These are phyloP conservation scores for Lactifluus volemus DNA, from an alignment of 768 basidiomycete genomes.

Conservation along the genomic window DNA sequence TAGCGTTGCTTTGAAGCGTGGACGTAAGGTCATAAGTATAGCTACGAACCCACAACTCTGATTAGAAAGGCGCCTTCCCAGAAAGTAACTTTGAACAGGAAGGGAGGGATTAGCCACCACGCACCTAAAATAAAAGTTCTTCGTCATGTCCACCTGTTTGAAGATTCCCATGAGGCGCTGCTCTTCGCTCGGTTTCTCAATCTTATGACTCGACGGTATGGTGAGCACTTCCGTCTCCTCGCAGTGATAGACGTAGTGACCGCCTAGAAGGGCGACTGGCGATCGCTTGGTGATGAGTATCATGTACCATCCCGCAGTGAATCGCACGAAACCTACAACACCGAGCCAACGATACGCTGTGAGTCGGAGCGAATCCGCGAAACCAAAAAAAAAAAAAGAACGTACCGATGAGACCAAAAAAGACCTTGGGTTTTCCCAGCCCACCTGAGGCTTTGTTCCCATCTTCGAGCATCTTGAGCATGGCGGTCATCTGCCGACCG, in stretches of 20 bases:
- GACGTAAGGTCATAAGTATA: constrained; percentile 97
- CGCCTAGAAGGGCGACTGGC: constrained; percentile 88
- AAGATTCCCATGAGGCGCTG: constrained; percentile 83
- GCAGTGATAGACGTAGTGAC: constrained; percentile 94
- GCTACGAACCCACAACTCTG: constrained; percentile 33
- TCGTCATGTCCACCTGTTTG: constrained; percentile 96
- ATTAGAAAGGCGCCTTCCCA: background rate
- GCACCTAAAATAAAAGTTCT: constrained; percentile 98
- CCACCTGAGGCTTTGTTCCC: constrained; percentile 88
- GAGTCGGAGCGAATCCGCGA: too few relatives aligned
- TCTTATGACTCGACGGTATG: constrained; percentile 67
- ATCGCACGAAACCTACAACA: constrained; percentile 73
- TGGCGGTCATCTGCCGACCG: constrained; percentile 79
- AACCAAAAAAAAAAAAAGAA: background rate
- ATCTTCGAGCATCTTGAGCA: constrained; percentile 93
- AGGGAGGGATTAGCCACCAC: background rate
- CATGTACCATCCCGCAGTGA: constrained; percentile 96
- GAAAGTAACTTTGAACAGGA: background rate
- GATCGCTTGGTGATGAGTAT: constrained; percentile 83
- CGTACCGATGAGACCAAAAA: constrained; percentile 78
- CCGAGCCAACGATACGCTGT: too few relatives aligned
- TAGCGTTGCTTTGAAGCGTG: constrained; percentile 89
- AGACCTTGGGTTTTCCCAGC: constrained; percentile 65
- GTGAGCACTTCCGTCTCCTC: constrained; percentile 83
- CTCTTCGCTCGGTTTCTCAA: constrained; percentile 85